Evolutionary conservation across 73 alveolate species (phyloP).

Genomic region (Tetrahymena borealis): DNA sequence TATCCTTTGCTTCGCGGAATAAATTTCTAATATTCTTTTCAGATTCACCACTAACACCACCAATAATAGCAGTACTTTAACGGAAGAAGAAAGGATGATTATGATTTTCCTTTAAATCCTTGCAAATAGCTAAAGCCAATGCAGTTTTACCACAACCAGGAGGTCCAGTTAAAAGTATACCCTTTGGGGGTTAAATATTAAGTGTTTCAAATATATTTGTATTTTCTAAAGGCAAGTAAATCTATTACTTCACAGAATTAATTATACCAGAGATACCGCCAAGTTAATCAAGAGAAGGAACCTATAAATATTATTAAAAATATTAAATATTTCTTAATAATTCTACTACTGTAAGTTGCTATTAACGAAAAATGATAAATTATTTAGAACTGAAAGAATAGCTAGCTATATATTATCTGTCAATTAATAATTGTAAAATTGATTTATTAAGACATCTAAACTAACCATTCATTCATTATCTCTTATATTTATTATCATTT

Average conservation of each 20-base stretch:
- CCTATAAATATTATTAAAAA: neutral
- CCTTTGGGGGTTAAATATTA: constrained; percentile 28
- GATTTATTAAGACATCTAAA: too few species aligned
- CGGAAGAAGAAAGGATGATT: constrained; percentile 17
- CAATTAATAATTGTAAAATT: too few species aligned
- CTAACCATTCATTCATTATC: too few species aligned
- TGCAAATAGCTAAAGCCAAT: constrained; percentile 35
- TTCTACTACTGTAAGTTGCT: too few species aligned
- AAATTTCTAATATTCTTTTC: constrained; percentile 91
- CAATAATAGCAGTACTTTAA: constrained; percentile 36
- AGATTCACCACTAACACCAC: constrained; percentile 55
- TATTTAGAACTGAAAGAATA: too few species aligned
- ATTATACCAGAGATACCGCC: neutral
- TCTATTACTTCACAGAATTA: neutral
- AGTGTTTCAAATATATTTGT: constrained; percentile 8
- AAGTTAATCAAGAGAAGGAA: neutral
- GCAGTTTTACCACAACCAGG: constrained; percentile 41
- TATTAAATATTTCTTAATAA: neutral
- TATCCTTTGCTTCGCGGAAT: constrained; percentile 84
- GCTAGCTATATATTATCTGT: too few species aligned
- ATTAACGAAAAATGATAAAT: too few species aligned
- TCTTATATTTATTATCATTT: too few species aligned
- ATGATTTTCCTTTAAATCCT: constrained; percentile 21
- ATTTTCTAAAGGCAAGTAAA: constrained; percentile 28
- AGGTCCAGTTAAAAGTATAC: constrained; percentile 30